These are phyloP conservation scores for Fragaria ananassa DNA, from an alignment of 306 rosid species.

Conservation along the genomic window DNA sequence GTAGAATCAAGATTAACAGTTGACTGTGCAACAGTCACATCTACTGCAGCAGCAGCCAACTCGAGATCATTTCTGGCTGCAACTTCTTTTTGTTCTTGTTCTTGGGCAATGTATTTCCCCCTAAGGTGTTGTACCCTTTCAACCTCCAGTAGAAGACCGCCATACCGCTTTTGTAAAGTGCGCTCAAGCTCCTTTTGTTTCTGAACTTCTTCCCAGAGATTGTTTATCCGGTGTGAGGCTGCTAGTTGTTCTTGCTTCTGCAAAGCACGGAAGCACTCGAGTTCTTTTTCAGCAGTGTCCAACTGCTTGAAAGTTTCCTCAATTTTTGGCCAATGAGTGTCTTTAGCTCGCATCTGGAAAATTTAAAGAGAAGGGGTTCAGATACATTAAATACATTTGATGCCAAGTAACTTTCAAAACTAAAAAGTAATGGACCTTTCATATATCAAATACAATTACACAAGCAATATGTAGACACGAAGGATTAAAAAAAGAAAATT, in stretches of 20 bases:
- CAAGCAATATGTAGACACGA: neutral
- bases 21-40: slow-evolving; percentile 25
- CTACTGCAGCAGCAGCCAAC: slow-evolving; percentile 36
- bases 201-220: slow-evolving; percentile 67
- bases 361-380: slow-evolving; percentile 13
- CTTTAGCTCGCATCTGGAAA: slow-evolving; percentile 68
- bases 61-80: slow-evolving; percentile 44
- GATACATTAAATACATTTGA: too few species aligned
- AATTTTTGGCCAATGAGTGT: slow-evolving; percentile 75
- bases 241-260: slow-evolving; percentile 82
- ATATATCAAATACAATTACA: neutral
- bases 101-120: slow-evolving; percentile 42
- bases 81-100: slow-evolving; percentile 48
- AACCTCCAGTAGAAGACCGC: slow-evolving; percentile 52
- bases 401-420: neutral
- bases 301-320: slow-evolving; percentile 83
- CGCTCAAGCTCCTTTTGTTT: slow-evolving; percentile 86
- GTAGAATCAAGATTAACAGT: slow-evolving; percentile 24
- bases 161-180: slow-evolving; percentile 64
- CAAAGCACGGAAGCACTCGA: slow-evolving; percentile 79
- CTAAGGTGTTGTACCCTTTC: slow-evolving; percentile 50
- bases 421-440: neutral
- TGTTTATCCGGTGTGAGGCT: slow-evolving; percentile 70
- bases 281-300: slow-evolving; percentile 86
- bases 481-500: neutral